A percentile compares a stretch with the other conserved stretches of the same genome.
These are phyloP conservation scores for Avena atlantica DNA, from an alignment of 176 grass and related monocot species.

Conservation along the genomic window DNA sequence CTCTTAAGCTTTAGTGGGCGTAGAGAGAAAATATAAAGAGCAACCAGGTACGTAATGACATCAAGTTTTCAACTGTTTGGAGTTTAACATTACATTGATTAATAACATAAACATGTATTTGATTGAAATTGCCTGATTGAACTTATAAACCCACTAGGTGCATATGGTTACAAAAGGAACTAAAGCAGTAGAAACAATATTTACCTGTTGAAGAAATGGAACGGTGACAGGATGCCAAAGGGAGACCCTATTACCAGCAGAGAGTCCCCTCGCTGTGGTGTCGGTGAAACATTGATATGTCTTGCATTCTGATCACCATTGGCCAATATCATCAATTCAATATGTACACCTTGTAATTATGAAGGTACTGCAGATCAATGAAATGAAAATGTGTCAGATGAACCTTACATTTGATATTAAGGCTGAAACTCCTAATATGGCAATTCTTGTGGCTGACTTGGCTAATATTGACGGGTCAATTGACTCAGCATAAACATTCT, in stretches of 20 bases:
- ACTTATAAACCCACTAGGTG: slow-evolving; percentile 18
- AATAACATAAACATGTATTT: slow-evolving; percentile 12
- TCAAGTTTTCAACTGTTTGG: slow-evolving; percentile 12
- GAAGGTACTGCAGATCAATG: slow-evolving; percentile 44
- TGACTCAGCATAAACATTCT: slow-evolving; percentile 50
- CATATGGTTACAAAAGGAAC: not conserved
- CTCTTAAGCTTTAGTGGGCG: not conserved
- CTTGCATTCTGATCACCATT: slow-evolving; percentile 56
- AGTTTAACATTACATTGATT: not conserved
- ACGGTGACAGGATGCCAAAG: slow-evolving; percentile 81
- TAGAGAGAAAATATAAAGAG: slow-evolving; percentile 29
- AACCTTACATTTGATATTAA: slow-evolving; percentile 56
- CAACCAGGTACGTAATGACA: not conserved
- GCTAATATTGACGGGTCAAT: slow-evolving; percentile 48
- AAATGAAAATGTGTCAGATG: slow-evolving; percentile 30
- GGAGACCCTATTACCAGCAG: slow-evolving; percentile 84
- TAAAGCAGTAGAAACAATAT: slow-evolving; percentile 32
- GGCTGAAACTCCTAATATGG: slow-evolving; percentile 74
- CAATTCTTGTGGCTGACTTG: slow-evolving; percentile 80
- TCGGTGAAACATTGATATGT: slow-evolving; percentile 61
- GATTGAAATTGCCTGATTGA: not conserved
- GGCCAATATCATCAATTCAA: slow-evolving; percentile 28
- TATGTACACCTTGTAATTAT: slow-evolving; percentile 33
- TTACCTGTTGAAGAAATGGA: slow-evolving; percentile 97
- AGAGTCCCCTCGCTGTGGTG: slow-evolving; percentile 69